Evolutionary conservation across 2,329 filamentous ascomycete species (phyloP).

Genomic region (Chaetomiaceae sp.): DNA sequence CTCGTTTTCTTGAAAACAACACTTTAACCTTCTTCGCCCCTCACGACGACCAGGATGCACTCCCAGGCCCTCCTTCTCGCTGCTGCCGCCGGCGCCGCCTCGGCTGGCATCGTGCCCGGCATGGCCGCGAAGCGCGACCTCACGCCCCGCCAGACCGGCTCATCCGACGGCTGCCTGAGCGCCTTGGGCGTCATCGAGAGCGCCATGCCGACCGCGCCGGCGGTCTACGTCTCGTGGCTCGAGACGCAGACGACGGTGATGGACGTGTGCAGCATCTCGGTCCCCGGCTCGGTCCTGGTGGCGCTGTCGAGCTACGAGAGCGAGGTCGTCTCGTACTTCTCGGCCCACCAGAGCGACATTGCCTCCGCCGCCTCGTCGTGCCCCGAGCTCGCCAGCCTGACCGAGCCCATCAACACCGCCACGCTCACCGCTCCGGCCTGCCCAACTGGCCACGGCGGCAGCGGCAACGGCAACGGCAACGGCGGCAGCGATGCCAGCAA

Average conservation of each 20-base stretch:
- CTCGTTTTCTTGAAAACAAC: no score
- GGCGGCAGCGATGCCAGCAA: background rate
- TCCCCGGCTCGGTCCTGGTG: slow-evolving; percentile 21
- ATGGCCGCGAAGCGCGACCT: slow-evolving; percentile 17
- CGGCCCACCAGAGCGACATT: slow-evolving; percentile 3
- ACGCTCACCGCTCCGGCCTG: background rate
- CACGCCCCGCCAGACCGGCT: slow-evolving; percentile 23
- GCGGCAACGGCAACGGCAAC: background rate
- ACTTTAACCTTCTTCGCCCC: background rate
- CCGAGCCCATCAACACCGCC: background rate
- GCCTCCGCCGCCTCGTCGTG: background rate
- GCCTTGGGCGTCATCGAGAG: slow-evolving; percentile 19
- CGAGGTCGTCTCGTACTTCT: slow-evolving; percentile 23
- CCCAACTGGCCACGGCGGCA: background rate
- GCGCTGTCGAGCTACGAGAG: slow-evolving; percentile 1
- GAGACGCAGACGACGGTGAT: slow-evolving; percentile 14
- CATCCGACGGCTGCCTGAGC: slow-evolving; percentile 15
- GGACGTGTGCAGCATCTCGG: slow-evolving; percentile 24
- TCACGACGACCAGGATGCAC: slow-evolving; percentile 21
- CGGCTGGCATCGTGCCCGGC: slow-evolving; percentile 17
- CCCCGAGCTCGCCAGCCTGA: background rate
- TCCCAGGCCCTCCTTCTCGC: slow-evolving; percentile 22
- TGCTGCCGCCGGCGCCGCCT: slow-evolving; percentile 22
- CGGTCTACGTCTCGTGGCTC: slow-evolving; percentile 20
- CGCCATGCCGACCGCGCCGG: slow-evolving; percentile 23